Percentiles rank a stretch among this genome's conserved stretches.
phyloP scores from a whole-genome alignment of 495 filamentous ascomycete species.

The Lophiostoma macrostomum region DNA sequence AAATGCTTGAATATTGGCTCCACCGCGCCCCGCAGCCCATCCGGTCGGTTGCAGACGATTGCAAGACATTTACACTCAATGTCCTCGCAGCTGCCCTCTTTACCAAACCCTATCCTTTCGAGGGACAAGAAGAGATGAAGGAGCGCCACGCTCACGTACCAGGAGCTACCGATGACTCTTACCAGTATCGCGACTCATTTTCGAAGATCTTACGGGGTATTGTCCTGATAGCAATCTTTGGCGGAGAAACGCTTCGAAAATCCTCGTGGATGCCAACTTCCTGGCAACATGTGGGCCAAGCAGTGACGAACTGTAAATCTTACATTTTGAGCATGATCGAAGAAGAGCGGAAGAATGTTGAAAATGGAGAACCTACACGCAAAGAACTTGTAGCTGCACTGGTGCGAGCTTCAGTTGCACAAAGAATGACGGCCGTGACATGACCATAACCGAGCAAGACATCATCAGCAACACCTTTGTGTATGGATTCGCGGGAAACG shows the following conservation, averaged over 20 bases:
- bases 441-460: constrained; percentile 29
- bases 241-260: not conserved
- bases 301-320: not conserved
- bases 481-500: constrained; percentile 31
- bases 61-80: constrained; percentile 46
- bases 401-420: constrained; percentile 14
- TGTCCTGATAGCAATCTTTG: constrained; percentile 18
- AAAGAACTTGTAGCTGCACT: constrained; percentile 14
- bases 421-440: not conserved
- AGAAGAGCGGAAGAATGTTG: constrained; percentile 8
- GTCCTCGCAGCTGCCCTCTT: constrained; percentile 48
- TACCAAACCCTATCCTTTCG: constrained; percentile 43
- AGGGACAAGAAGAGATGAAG: constrained; percentile 22
- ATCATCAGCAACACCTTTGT: constrained; percentile 37
- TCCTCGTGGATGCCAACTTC: constrained; percentile 17
- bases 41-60: constrained; percentile 39
- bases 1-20: constrained; percentile 43
- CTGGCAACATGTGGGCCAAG: constrained; percentile 4
- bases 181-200: constrained; percentile 17
- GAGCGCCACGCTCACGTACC: not conserved
- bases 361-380: constrained; percentile 2
- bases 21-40: constrained; percentile 19
- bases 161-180: not conserved
- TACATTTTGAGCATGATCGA: constrained; percentile 12
- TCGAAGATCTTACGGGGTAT: constrained; percentile 10